Evolutionary conservation across 306 rosid genomes (phyloP), one percentile per base, ranked within the genome.

Genomic region (peach (Prunus persica)): DNA sequence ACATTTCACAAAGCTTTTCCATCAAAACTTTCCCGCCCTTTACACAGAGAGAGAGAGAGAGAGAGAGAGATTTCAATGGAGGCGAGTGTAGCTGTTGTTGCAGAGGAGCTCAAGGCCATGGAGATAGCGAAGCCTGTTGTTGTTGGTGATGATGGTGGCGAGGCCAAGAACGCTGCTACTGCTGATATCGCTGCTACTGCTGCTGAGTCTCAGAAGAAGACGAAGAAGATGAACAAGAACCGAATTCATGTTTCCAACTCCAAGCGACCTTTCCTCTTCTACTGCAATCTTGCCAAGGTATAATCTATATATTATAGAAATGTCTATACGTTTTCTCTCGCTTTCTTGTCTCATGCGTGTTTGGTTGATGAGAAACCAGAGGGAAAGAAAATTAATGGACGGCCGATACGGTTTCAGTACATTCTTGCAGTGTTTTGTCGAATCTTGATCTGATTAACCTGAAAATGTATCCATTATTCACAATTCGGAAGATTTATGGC

Each of bases 211-310:
- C 43, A 73, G 43, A 80, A 58, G 71, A 74, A 74, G 80, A 82
- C 82, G 70, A 30, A 70, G 45, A 15, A 22, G 34, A 12, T 6
- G n/a, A 76, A 69, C 75, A 82, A 82, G 76, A 81, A 77, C 52
- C 88, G 86, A 25, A 88, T 91, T 81, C 87, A 78, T 51, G 95
- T 91, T 80, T 91, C 95, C 77, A 84, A 78, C 61, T 81, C 72
- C 78, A 91, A 91, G 91, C 88, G 79, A 76, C 93, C 95, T 2
- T 72, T 88, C 82, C 49, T 77, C 88, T 92, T 83, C 88, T 92
- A 89, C 89, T 81, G 86, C 84, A 88, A 87, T 34, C 93, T 92
- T 66, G 90, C 93, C 0, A 90, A 88, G 97, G 97, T 90, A 78
- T 72, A 56, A 9, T 7, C 25, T 11, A n/a, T 18, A 55, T n/a